Percentiles rank a stretch among this genome's conserved stretches.
Evolutionary conservation across 805 yeast genomes (phyloP).

Genomic region (Candida maesae): DNA sequence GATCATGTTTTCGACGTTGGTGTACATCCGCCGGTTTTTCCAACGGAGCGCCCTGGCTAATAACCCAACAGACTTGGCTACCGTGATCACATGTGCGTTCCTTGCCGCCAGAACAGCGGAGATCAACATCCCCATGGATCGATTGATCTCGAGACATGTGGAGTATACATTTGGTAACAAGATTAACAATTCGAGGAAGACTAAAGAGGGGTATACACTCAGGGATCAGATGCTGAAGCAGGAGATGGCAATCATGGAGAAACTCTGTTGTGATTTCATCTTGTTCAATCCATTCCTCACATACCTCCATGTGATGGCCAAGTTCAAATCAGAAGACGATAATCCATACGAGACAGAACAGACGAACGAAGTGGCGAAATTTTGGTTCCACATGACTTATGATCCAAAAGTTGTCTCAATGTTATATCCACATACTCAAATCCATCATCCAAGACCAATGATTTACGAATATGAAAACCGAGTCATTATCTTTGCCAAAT

Average conservation of each 20-base stretch:
- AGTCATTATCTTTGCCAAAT: conserved; percentile 5
- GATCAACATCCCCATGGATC: conserved; percentile 10
- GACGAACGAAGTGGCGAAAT: neutral
- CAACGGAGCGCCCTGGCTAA: conserved; percentile 10
- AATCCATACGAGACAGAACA: conserved; percentile 7
- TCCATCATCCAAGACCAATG: too few relatives aligned
- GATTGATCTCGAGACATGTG: neutral
- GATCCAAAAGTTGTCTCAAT: neutral
- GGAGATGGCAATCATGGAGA: conserved; percentile 23
- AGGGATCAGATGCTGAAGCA: conserved; percentile 16
- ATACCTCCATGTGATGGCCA: neutral
- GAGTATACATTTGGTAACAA: neutral
- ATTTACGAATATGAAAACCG: neutral
- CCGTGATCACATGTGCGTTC: conserved; percentile 13
- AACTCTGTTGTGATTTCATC: conserved; percentile 24
- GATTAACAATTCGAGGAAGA: neutral
- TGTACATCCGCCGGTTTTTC: conserved; percentile 20
- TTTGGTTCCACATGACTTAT: conserved; percentile 3
- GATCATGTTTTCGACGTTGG: conserved; percentile 9
- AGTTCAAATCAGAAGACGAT: neutral
- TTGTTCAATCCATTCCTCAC: conserved; percentile 16
- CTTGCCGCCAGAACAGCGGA: conserved; percentile 22
- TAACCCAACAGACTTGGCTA: conserved; percentile 1
- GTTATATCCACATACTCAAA: neutral
- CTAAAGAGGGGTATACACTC: conserved; percentile 14